Base-by-base conservation (phyloP, 73 alveolate genomes). In the Uronychia binucleata region DNA sequence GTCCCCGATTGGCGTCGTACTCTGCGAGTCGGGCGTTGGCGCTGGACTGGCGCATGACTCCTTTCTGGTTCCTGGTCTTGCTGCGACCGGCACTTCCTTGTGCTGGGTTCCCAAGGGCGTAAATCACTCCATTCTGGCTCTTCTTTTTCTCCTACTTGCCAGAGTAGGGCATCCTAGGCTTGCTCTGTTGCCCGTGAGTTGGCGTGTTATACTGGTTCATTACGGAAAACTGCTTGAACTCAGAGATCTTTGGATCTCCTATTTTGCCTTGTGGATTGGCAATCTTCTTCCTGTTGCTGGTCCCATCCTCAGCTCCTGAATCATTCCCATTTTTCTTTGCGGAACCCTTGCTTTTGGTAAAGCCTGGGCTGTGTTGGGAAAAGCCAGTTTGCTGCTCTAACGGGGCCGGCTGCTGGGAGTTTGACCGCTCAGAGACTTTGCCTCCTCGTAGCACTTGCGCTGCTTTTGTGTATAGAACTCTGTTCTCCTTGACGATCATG, bases 401-500 rank as follows among this genome's bases (percentile, higher is more conserved):
- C 67, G 5, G 19, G n/a, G n/a, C n/a, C 11, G 88, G 88, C 74
- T 81, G 29, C 28, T 59, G 80, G 11, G 80, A 35, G 8, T 31
- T 31, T 1, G 81, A 59, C 28, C 88, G n/a, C 75, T 81, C 88
- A 1, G 27, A 1, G 28, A 81, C 27, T 31, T 81, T 81, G 0
- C 88, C 88, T 30, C 88, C 88, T 28, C 79, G 30, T 0, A 81
- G 81, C 14, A 81, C 75, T 33, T 81, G 81, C 1, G 81, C 59
- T 25, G 88, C 88, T 58, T 81, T 81, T 31, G 75, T 81, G 75
- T 59, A 81, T 33, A 81, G 74, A 1, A 81, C 88, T 59, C 77
- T 58, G 80, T 89, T 85, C n/a, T 89, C 95, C 34, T 77, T 82
- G 0, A 84, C 89, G 26, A 84, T 35, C 27, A 86, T 67, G 82